Evolutionary conservation across 2,329 filamentous ascomycete genomes (phyloP), one percentile per base, ranked within the genome.

Genomic region (Colletotrichum tropicale): DNA sequence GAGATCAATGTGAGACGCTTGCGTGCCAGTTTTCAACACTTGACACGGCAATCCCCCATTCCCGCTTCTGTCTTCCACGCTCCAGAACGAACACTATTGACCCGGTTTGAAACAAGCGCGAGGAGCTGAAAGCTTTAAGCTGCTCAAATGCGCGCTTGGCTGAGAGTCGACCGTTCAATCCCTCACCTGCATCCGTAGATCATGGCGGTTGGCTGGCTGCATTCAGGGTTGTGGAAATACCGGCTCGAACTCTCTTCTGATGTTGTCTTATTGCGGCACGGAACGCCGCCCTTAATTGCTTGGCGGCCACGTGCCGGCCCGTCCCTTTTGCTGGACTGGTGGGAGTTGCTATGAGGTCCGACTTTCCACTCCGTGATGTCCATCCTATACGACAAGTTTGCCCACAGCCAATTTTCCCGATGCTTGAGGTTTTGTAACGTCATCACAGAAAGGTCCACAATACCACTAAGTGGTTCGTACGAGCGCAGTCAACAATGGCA

Each of bases 351-450:
- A 21, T 48, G 43, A 8, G n/a, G n/a, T 0, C 6, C n/a, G 9
- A 2, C 5, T 48, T 21, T 12, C n/a, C 9, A 21, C n/a, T 13
- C 0, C n/a, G n/a, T 48, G 43, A 48, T 21, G 3, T 8, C 10
- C 43, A 21, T 48, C n/a, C 43, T 21, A 1, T 0, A 21, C 7
- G 3, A 48, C 0, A 6, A 48, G n/a, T 2, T 4, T 3, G n/a
- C 43, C n/a, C 2, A 48, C 0, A 2, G 9, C 43, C 10, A 48
- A 0, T 13, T 12, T 21, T 48, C 2, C 5, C 43, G 18, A 48
- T 48, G 38, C 5, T 48, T 0, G 1, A 10, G 18, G 1, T 34
- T 34, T 34, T 3, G 1, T 32, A 32, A 0, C 0, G 30, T 3
- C 18, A 43, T 7, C 5, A 2, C 38, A 43, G 36, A 1, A 43